Evolutionary conservation across 1,284 basidiomycete genomes (phyloP).

Genomic region (Mycosarcoma mackinlayi): DNA sequence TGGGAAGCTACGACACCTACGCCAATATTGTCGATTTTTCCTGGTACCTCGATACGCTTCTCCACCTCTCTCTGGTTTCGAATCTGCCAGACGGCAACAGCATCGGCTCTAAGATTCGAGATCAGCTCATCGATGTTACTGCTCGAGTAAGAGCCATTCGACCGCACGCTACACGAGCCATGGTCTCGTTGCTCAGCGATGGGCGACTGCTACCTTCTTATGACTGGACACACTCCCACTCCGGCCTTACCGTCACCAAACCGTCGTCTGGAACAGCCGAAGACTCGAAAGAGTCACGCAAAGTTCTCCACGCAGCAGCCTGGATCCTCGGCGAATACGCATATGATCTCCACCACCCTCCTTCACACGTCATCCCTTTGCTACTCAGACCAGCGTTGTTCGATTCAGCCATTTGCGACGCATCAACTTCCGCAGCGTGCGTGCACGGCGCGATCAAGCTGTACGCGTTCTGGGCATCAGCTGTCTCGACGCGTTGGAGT

Average conservation of each 20-base stretch:
- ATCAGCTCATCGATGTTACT: constrained; percentile 87
- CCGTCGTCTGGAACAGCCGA: constrained; percentile 72
- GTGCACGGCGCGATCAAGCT: constrained; percentile 87
- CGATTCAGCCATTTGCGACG: constrained; percentile 31
- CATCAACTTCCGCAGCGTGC: constrained; percentile 70
- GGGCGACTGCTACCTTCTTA: constrained; percentile 16
- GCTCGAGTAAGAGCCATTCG: constrained; percentile 82
- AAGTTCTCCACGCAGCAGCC: constrained; percentile 88
- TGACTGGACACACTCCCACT: constrained; percentile 64
- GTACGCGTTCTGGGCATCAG: constrained; percentile 84
- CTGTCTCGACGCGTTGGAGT: constrained; percentile 80
- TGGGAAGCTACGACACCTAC: constrained; percentile 85
- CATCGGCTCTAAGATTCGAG: constrained; percentile 78
- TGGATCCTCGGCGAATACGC: constrained; percentile 96
- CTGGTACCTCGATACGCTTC: constrained; percentile 85
- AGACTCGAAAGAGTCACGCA: constrained; percentile 63
- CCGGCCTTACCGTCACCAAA: constrained; percentile 56
- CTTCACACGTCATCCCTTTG: constrained; percentile 67
- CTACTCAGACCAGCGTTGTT: constrained; percentile 71
- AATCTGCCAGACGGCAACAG: constrained; percentile 73
- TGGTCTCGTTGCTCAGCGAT: constrained; percentile 82
- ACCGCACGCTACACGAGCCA: constrained; percentile 81
- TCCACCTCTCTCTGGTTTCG: constrained; percentile 79
- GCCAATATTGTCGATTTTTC: constrained; percentile 90
- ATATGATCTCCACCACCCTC: constrained; percentile 61